Evolutionary conservation across 108 stramenopile genomes (phyloP).

Genomic region (Nitzschia inconspicua): DNA sequence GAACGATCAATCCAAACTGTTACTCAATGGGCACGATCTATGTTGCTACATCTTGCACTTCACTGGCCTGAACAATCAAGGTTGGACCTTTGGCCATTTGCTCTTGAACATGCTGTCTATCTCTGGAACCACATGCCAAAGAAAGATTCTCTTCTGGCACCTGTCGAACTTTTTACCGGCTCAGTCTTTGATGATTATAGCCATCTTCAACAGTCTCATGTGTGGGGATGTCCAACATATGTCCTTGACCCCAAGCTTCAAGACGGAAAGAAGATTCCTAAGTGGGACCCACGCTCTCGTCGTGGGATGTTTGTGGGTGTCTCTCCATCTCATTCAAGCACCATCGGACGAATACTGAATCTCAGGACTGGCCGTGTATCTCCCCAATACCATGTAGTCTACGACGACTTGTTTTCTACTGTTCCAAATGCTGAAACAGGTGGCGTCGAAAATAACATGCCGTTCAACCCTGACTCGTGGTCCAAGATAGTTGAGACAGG

Average conservation of each 20-base stretch:
- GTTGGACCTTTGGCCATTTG: constrained; percentile 43
- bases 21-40: constrained; percentile 21
- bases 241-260: constrained; percentile 54
- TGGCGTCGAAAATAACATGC: too few relatives aligned
- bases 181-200: neutral
- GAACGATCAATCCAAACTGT: constrained; percentile 38
- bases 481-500: too few relatives aligned
- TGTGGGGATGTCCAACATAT: constrained; percentile 55
- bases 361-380: constrained; percentile 22
- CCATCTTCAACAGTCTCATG: constrained; percentile 22
- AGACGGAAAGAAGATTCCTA: constrained; percentile 59
- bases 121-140: constrained; percentile 33
- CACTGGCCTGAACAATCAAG: constrained; percentile 35
- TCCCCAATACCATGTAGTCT: constrained; percentile 53
- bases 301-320: constrained; percentile 48
- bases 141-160: constrained; percentile 3
- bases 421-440: too few relatives aligned
- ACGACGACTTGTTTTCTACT: constrained; percentile 44
- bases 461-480: too few relatives aligned
- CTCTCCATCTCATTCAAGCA: constrained; percentile 36
- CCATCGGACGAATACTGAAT: constrained; percentile 42
- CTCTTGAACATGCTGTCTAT: constrained; percentile 39
- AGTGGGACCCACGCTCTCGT: constrained; percentile 38
- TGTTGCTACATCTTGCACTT: constrained; percentile 36
- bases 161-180: constrained; percentile 27